phyloP scores from a whole-genome alignment of 805 yeast genomes.

The Clavispora santaluciae region DNA sequence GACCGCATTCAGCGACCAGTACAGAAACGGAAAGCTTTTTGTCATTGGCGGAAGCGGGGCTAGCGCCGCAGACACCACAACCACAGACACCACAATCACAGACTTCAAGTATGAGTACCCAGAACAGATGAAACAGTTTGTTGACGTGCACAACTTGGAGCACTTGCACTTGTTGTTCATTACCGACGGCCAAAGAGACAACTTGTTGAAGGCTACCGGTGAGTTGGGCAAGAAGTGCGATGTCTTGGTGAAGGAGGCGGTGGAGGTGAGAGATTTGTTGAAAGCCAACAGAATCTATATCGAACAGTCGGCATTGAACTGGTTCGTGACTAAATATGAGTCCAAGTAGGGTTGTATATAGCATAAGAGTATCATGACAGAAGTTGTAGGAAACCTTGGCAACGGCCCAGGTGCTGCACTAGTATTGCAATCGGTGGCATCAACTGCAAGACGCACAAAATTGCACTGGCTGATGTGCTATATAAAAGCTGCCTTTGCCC shows the following conservation, averaged over 20 bases:
- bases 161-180: slow-evolving; percentile 62
- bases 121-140: slow-evolving; percentile 47
- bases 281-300: slow-evolving; percentile 73
- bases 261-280: slow-evolving; percentile 78
- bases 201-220: slow-evolving; percentile 57
- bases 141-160: slow-evolving; percentile 44
- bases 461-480: no score
- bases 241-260: slow-evolving; percentile 68
- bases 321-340: slow-evolving; percentile 38
- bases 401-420: no score
- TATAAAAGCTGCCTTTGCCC: no score
- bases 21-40: slow-evolving; percentile 65
- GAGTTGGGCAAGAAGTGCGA: slow-evolving; percentile 50
- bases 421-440: no score
- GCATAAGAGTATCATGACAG: background rate
- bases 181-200: slow-evolving; percentile 54
- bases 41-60: slow-evolving; percentile 56
- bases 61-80: slow-evolving; percentile 14
- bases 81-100: slow-evolving; percentile 19
- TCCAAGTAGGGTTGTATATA: background rate
- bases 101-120: slow-evolving; percentile 39
- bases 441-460: no score
- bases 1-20: slow-evolving; percentile 77
- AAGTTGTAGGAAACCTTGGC: background rate
- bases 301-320: slow-evolving; percentile 68